These are phyloP conservation scores for Syzygium syzygioides DNA, from an alignment of 441 rosid species.

Conservation along the genomic window DNA sequence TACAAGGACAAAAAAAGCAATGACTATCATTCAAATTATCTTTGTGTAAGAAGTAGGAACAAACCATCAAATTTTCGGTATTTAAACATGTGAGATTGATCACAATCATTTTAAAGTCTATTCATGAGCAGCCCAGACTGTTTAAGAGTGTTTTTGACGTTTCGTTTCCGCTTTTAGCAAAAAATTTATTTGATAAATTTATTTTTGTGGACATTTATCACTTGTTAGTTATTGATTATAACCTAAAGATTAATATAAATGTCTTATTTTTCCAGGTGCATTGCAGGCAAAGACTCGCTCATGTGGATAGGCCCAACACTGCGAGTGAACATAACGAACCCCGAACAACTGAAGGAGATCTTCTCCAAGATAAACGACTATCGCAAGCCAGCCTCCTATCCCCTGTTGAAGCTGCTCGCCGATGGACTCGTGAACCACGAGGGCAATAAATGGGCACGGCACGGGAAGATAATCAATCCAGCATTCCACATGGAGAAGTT, in stretches of 20 bases:
- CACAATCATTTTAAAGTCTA: too few species aligned
- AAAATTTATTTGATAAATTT: background rate
- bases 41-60: too few species aligned
- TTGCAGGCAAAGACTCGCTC: background rate
- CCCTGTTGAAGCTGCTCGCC: background rate
- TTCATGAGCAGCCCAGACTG: background rate
- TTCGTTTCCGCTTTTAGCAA: background rate
- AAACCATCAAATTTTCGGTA: too few species aligned
- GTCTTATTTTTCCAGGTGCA: background rate
- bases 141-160: background rate
- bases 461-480: conserved; percentile 19
- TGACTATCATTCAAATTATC: too few species aligned
- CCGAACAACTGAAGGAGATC: too few species aligned
- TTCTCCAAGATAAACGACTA: too few species aligned
- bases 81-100: too few species aligned
- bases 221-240: too few species aligned
- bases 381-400: background rate
- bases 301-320: background rate
- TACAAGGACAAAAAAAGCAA: background rate
- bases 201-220: too few species aligned
- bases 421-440: conserved; percentile 2
- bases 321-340: background rate
- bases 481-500: conserved; percentile 21
- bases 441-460: conserved; percentile 20
- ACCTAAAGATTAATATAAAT: too few species aligned